Evolutionary conservation across 2,329 filamentous ascomycete species (phyloP), one percentile per base, ranked within the genome.

Genomic region (Lecanicillium sp.): DNA sequence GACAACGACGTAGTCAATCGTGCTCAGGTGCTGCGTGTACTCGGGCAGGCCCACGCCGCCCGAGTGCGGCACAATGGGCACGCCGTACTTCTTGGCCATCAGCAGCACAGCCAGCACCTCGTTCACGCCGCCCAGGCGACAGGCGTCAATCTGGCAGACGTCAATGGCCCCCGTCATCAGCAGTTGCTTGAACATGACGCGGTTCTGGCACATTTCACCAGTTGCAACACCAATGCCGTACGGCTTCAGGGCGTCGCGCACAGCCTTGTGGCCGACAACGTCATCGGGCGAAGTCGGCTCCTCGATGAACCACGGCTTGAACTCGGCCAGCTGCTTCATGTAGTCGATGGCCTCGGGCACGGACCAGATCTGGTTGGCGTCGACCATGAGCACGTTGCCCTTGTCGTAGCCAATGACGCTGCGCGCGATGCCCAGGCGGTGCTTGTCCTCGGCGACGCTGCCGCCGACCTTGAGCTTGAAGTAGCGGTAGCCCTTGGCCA

Each of bases 181-280:
- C 44, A 94, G 76, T 64, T 95, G 88, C 73, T 94, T 95, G 77
- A 94, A 94, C 53, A 94, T 78, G 48, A 94, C 85, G 29, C 88
- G 80, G 69, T 94, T 95, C 68, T 94, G 88, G 67, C 87, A 92
- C 87, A 94, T 94, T 67, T 95, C 88, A 46, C 88, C 88, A 0
- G 88, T 94, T 7, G 88, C 88, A 5, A 94, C 88, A 42, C 86
- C 86, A 51, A 95, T 87, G 41, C 76, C 77, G 55, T 79, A 69
- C 0, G 84, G 79, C 51, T 74, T 73, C 10, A 95, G 78, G 4
- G 87, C 87, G 45, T 90, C 82, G 37, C 85, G 79, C 52, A 94
- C 80, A 4, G 85, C 82, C 56, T 84, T 86, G 72, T 95, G 88
- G 42, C 88, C 88, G 40, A 92, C 79, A 42, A 94, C 80, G 58